Evolutionary conservation across 2,329 filamentous ascomycete species (phyloP), one percentile per base, ranked within the genome.

Genomic region (Fusarium sp.): DNA sequence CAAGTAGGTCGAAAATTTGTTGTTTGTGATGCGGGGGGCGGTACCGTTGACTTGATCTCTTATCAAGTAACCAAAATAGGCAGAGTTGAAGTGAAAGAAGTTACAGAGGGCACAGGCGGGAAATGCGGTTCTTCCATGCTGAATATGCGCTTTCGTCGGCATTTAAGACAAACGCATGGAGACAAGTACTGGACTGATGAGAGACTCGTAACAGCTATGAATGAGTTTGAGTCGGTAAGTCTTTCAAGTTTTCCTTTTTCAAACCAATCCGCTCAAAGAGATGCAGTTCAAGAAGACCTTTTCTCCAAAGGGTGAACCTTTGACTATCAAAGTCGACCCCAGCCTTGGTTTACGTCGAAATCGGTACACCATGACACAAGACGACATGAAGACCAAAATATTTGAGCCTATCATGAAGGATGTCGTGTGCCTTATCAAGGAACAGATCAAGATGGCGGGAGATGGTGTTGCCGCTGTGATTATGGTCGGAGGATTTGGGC

Each of bases 321-420:
- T 80, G 66, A 70, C 79, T 64, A 67, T 85, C 78, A 75, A 76
- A 50, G 72, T 81, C 44, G 76, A 81, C 38, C 64, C 79, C 26
- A 78, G 73, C 32, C 77, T 82, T 35, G 79, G 80, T 5, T 53
- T 81, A 20, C 75, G 69, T 35, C 76, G 79, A 42, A 78, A 80
- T 32, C 73, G 69, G 33, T 76, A 69, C 59, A 80, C 77, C 3
- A 77, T 82, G 70, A 58, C 80, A n/a, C 76, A 88, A 79, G 56
- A 91, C 89, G 77, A 44, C 87, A 95, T 80, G 91, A 93, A 75
- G 87, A 91, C 79, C 86, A 83, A 74, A 88, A 80, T 82, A 15
- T 81, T 81, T 60, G 79, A 80, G 7, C 80, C 80, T 8, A 81
- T 82, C 71, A 83, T 72, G 80, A 87, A 78, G 79, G 78, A 83